phyloP scores from a whole-genome alignment of 176 grass and related monocot genomes.

The Poa pratensis region DNA sequence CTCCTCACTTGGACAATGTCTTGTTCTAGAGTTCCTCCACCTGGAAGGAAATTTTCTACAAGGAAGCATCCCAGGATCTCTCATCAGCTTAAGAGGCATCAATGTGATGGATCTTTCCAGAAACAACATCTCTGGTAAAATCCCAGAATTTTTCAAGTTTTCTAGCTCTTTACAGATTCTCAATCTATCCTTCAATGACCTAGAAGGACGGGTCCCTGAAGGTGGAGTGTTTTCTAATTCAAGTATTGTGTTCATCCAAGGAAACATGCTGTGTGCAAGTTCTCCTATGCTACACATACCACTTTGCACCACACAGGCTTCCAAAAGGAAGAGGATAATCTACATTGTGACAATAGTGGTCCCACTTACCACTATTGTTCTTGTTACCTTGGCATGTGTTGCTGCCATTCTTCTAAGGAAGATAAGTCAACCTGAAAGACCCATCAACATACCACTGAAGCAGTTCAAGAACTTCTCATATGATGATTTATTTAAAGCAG shows the following conservation, averaged over 20 bases:
- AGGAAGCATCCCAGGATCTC: conserved; percentile 24
- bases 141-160: not conserved
- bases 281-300: not conserved
- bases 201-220: conserved; percentile 30
- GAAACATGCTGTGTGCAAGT: not conserved
- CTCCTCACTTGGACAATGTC: conserved; percentile 14
- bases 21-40: not conserved
- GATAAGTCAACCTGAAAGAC: not conserved
- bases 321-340: not conserved
- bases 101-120: conserved; percentile 44
- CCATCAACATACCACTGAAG: not conserved
- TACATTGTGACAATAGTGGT: not conserved
- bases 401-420: not conserved
- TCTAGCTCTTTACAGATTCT: conserved; percentile 30
- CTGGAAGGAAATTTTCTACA: conserved; percentile 35
- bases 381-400: not conserved
- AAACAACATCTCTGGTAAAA: conserved; percentile 40
- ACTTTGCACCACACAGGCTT: not conserved
- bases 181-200: conserved; percentile 44
- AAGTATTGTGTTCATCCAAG: not conserved
- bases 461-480: not conserved
- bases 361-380: not conserved
- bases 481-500: not conserved
- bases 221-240: not conserved
- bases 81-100: conserved; percentile 28